Percentiles rank a stretch among this genome's conserved stretches.
Evolutionary conservation across 2,329 filamentous ascomycete species (phyloP).

Genomic region (Aspergillus calidoustus): DNA sequence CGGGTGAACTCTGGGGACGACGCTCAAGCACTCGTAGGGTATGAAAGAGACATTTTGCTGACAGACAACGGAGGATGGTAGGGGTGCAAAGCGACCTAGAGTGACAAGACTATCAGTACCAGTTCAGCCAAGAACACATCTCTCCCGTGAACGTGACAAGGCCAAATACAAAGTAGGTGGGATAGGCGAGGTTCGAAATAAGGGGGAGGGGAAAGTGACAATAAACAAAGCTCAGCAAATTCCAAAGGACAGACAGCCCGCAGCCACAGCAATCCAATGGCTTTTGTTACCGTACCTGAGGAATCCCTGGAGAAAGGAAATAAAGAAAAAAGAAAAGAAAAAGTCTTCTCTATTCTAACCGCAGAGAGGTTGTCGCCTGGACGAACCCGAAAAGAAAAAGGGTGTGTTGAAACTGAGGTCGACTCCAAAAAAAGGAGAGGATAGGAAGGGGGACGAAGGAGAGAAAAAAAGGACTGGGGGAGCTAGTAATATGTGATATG

Average conservation of each 20-base stretch:
- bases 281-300: conserved; percentile 16
- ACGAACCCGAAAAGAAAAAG: conserved; percentile 23
- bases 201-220: conserved; percentile 6
- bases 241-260: conserved; percentile 16
- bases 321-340: conserved; percentile 3
- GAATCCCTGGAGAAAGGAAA: conserved; percentile 9
- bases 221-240: conserved; percentile 20
- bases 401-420: conserved; percentile 24
- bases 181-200: conserved; percentile 9
- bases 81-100: conserved; percentile 31
- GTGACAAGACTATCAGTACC: conserved; percentile 15
- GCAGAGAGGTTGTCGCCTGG: conserved; percentile 29
- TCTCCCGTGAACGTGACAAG: neutral
- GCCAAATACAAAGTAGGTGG: conserved; percentile 9
- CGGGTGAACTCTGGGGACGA: conserved; percentile 41
- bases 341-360: conserved; percentile 14
- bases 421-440: conserved; percentile 23
- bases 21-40: conserved; percentile 39
- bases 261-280: conserved; percentile 19
- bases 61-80: conserved; percentile 22
- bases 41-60: conserved; percentile 41
- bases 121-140: neutral
- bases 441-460: conserved; percentile 13
- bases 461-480: conserved; percentile 24
- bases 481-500: conserved; percentile 32